These are phyloP conservation scores for Schizopora paradoxa DNA, from an alignment of 1,284 basidiomycete species.

Conservation along the genomic window DNA sequence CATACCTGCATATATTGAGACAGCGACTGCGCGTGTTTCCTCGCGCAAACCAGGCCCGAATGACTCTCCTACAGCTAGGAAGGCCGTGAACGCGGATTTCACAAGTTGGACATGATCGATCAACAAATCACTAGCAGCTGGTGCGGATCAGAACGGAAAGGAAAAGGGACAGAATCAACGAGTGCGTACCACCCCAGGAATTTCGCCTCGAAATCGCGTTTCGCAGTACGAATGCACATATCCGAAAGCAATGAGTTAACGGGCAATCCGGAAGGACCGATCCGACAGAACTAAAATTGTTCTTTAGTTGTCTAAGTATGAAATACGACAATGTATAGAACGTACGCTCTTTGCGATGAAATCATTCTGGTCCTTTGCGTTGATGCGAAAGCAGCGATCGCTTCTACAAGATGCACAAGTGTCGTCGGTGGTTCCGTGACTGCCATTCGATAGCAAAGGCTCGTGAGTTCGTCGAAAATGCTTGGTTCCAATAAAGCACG, in stretches of 20 bases:
- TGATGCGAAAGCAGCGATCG: constrained; percentile 60
- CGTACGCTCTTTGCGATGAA: not conserved
- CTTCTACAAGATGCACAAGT: constrained; percentile 73
- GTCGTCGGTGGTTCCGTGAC: constrained; percentile 78
- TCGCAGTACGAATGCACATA: constrained; percentile 76
- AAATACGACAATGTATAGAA: not conserved
- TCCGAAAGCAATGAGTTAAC: constrained; percentile 71
- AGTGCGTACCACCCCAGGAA: constrained; percentile 47
- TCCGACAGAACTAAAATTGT: not conserved
- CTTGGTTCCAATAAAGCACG: constrained; percentile 73
- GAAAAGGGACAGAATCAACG: constrained; percentile 39
- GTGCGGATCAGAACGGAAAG: constrained; percentile 11
- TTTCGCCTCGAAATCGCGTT: constrained; percentile 61
- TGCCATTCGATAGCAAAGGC: constrained; percentile 84
- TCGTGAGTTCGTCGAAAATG: constrained; percentile 88
- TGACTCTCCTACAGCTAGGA: constrained; percentile 56
- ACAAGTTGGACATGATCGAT: constrained; percentile 63
- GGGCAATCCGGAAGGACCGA: constrained; percentile 26
- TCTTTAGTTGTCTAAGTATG: constrained; percentile 8
- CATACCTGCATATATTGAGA: constrained; percentile 76
- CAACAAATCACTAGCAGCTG: constrained; percentile 25
- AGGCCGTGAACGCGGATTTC: constrained; percentile 61
- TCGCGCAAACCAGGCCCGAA: constrained; percentile 55
- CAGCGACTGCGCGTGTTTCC: constrained; percentile 76
- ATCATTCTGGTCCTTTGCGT: constrained; percentile 37